These are phyloP conservation scores for Neonectria coccinea DNA, from an alignment of 2,329 filamentous ascomycete genomes.

Conservation along the genomic window DNA sequence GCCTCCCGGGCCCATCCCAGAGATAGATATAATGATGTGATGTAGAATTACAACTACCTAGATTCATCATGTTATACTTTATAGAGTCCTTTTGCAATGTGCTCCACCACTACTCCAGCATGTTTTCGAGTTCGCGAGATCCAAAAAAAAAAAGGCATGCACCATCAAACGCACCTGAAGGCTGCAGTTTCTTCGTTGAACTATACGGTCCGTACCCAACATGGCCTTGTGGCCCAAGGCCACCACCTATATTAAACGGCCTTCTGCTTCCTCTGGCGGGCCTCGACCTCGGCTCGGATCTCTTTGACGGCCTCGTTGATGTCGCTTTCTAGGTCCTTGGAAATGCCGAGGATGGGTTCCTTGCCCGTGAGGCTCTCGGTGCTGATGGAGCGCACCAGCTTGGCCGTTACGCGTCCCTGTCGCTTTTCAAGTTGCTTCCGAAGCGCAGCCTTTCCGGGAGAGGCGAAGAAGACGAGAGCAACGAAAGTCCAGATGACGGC, in stretches of 20 bases:
- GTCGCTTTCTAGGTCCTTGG: conserved; percentile 79
- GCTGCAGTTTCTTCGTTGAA: background rate
- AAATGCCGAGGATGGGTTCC: conserved; percentile 80
- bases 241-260: conserved; percentile 9
- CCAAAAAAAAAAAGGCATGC: background rate
- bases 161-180: background rate
- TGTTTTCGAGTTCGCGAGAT: background rate
- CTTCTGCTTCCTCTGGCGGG: conserved; percentile 45
- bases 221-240: too few relatives aligned
- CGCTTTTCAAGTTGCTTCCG: conserved; percentile 70
- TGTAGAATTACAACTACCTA: conserved; percentile 28
- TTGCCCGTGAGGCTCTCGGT: conserved; percentile 67
- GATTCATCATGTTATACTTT: conserved; percentile 19
- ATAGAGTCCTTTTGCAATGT: background rate
- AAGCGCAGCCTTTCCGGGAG: conserved; percentile 75
- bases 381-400: conserved; percentile 63
- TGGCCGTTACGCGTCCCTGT: conserved; percentile 58
- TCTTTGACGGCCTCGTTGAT: conserved; percentile 83
- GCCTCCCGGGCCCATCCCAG: conserved; percentile 21
- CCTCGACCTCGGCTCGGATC: conserved; percentile 78
- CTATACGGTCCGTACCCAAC: background rate
- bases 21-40: conserved; percentile 42
- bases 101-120: background rate
- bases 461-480: conserved; percentile 81
- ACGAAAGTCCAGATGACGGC: conserved; percentile 74